Conservation (phyloP, 2,329 filamentous ascomycete species). For the Fusarium decemcellulare region DNA sequence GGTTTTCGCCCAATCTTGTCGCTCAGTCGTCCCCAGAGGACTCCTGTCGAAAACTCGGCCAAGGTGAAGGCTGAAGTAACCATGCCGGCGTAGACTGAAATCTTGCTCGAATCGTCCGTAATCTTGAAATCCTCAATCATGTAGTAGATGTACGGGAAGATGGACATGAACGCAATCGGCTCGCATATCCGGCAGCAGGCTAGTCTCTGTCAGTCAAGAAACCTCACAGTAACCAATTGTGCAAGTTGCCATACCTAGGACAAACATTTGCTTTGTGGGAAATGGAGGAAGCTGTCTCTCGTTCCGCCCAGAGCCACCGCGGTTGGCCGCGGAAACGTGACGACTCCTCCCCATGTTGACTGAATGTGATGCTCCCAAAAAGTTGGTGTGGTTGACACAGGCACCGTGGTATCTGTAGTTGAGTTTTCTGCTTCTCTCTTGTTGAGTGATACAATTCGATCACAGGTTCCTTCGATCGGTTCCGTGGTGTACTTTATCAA, state of each 20-base stretch:
- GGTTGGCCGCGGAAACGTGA: constrained; percentile 41
- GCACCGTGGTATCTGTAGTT: background rate
- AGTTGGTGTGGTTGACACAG: constrained; percentile 15
- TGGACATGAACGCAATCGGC: constrained; percentile 99
- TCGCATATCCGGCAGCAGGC: constrained; percentile 97
- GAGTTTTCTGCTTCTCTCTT: background rate
- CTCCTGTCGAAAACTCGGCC: constrained; percentile 92
- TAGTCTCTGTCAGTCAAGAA: constrained; percentile 53
- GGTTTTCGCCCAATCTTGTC: constrained; percentile 94
- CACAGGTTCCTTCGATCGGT: constrained; percentile 21
- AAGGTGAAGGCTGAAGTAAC: constrained; percentile 97
- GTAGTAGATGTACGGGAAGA: constrained; percentile 98
- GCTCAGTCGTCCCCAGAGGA: constrained; percentile 94
- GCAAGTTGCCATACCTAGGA: constrained; percentile 58
- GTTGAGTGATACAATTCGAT: constrained; percentile 2
- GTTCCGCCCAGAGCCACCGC: constrained; percentile 39
- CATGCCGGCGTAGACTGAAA: constrained; percentile 94
- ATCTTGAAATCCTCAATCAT: constrained; percentile 96
- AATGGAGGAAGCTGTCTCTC: constrained; percentile 51
- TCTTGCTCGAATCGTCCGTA: constrained; percentile 82
- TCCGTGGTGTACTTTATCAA: constrained; percentile 20
- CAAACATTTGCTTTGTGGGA: constrained; percentile 64
- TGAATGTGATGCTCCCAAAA: constrained; percentile 27
- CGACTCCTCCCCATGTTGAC: constrained; percentile 49
- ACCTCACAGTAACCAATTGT: background rate